Percentiles rank a stretch among this genome's conserved stretches.
phyloP scores from a whole-genome alignment of 345 rosid species.

The Eucalyptus globulus region DNA sequence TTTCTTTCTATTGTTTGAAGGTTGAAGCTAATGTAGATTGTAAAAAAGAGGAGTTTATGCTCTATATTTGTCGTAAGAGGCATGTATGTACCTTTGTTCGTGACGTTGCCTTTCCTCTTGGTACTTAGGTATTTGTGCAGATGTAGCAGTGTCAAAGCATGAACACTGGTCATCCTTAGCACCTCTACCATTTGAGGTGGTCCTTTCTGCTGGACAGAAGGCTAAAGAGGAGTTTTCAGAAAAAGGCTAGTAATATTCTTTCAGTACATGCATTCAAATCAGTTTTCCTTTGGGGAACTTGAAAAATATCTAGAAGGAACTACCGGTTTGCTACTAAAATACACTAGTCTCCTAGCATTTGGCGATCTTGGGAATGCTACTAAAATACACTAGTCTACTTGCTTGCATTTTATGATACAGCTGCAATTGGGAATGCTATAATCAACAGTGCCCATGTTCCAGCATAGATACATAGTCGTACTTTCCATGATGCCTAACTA shows the following conservation, averaged over 20 bases:
- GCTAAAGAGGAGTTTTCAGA: conserved; percentile 78
- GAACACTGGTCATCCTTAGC: conserved; percentile 99
- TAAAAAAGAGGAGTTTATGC: not conserved
- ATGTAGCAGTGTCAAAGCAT: conserved; percentile 71
- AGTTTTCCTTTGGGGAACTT: not conserved
- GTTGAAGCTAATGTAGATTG: not conserved
- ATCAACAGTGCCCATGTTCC: not conserved
- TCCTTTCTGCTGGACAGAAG: conserved; percentile 96
- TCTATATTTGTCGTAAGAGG: not conserved
- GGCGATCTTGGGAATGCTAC: not conserved
- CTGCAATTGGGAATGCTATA: not conserved
- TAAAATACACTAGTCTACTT: not conserved
- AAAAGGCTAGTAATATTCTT: conserved; percentile 39
- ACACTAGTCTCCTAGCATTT: not conserved
- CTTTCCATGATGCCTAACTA: not conserved
- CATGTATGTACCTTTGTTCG: not conserved
- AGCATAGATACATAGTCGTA: not conserved
- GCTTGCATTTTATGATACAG: not conserved
- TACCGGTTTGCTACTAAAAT: not conserved
- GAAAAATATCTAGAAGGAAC: not conserved
- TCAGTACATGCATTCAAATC: not conserved
- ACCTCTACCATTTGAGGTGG: conserved; percentile 96
- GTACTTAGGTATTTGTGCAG: conserved; percentile 76
- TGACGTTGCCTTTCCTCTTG: not conserved
- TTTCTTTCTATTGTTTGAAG: not conserved